These are phyloP conservation scores for Camillea tinctor DNA, from an alignment of 2,329 filamentous ascomycete genomes.

Conservation along the genomic window DNA sequence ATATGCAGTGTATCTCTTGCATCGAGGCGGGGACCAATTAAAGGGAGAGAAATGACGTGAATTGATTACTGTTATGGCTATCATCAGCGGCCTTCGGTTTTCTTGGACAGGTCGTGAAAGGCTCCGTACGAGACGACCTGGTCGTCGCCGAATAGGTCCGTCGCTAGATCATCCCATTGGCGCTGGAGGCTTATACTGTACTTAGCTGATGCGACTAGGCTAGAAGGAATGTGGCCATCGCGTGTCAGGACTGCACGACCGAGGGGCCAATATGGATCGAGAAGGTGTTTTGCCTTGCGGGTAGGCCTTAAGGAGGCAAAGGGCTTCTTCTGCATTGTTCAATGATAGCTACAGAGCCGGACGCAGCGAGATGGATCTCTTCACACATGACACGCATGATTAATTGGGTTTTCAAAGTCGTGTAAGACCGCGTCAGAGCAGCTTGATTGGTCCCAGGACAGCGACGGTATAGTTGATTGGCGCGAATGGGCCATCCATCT, in stretches of 20 bases:
- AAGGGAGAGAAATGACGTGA: neutral
- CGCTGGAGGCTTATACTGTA: neutral
- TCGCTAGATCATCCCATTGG: neutral
- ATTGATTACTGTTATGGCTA: neutral
- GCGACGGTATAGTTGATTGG: constrained; percentile 25
- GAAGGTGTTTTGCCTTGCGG: constrained; percentile 13
- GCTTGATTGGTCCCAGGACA: constrained; percentile 34
- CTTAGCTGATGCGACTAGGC: constrained; percentile 10
- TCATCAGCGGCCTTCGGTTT: neutral
- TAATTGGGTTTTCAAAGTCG: constrained; percentile 37
- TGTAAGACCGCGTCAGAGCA: constrained; percentile 37
- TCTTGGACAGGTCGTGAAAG: neutral
- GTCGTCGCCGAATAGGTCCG: neutral
- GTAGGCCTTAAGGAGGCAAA: neutral
- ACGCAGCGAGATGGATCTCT: constrained; percentile 27
- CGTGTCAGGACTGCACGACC: constrained; percentile 7
- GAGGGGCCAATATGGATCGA: constrained; percentile 16
- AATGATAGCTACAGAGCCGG: constrained; percentile 16
- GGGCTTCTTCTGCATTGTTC: neutral
- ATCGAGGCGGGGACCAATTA: neutral
- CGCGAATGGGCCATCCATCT: constrained; percentile 29
- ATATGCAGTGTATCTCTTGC: neutral
- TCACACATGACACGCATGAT: constrained; percentile 39
- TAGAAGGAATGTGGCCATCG: constrained; percentile 13
- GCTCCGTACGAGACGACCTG: neutral